Percentiles rank a stretch among this genome's conserved stretches.
These are phyloP conservation scores for Ilyonectria robusta DNA, from an alignment of 2,329 filamentous ascomycete genomes.

Conservation along the genomic window DNA sequence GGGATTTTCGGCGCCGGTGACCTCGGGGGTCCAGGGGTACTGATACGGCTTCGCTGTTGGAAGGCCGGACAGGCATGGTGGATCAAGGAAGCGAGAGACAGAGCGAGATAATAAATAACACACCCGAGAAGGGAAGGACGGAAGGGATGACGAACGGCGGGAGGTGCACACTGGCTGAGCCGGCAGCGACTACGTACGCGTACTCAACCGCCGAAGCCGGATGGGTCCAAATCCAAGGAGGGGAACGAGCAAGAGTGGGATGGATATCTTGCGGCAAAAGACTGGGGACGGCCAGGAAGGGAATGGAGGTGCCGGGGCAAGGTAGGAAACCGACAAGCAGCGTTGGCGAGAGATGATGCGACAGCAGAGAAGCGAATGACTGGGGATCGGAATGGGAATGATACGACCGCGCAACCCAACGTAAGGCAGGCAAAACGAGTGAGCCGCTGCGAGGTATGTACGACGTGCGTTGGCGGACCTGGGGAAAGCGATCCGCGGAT, in stretches of 20 bases:
- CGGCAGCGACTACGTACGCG: constrained; percentile 1
- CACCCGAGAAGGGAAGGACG: not conserved
- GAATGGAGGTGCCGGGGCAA: not conserved
- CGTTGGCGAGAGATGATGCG: not conserved
- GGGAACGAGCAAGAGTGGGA: constrained; percentile 1
- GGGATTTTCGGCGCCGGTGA: constrained; percentile 31
- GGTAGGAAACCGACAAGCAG: not conserved
- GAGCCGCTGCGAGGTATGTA: not conserved
- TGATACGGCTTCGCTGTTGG: constrained; percentile 22
- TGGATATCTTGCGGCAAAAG: not conserved
- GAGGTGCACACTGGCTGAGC: constrained; percentile 1
- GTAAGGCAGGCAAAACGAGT: not conserved
- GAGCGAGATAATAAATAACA: constrained; percentile 7
- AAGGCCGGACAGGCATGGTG: constrained; percentile 22
- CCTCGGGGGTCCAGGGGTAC: constrained; percentile 23
- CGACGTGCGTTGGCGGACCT: not conserved
- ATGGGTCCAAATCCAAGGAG: not conserved
- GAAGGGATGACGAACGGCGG: constrained; percentile 18
- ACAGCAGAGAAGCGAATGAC: not conserved
- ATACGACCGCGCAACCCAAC: not conserved
- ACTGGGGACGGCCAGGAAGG: not conserved
- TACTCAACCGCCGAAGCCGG: not conserved
- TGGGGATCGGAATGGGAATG: not conserved
- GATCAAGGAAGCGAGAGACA: not conserved
- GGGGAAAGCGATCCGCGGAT: constrained; percentile 2